These are phyloP conservation scores for Trametes punicea DNA, from an alignment of 768 basidiomycete genomes.

Conservation along the genomic window DNA sequence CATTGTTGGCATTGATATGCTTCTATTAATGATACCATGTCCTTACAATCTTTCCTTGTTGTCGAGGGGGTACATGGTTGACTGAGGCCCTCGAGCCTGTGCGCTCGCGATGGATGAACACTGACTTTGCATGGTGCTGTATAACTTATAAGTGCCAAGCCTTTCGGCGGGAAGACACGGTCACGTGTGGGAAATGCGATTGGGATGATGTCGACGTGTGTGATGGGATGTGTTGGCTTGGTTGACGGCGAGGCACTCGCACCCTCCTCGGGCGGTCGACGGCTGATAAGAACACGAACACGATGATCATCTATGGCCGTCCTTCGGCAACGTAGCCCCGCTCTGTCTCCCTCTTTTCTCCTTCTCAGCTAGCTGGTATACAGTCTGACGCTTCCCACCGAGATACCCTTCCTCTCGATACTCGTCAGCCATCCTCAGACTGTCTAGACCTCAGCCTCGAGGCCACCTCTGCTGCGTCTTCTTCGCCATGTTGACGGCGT, in stretches of 20 bases:
- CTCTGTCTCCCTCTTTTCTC: neutral
- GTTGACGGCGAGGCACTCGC: neutral
- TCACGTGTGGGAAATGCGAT: conserved; percentile 4
- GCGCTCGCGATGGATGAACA: no score
- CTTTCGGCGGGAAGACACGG: neutral
- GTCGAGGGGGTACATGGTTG: no score
- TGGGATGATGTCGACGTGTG: conserved; percentile 2
- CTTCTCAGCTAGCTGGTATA: neutral
- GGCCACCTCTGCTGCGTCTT: neutral
- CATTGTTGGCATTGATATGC: no score
- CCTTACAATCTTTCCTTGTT: neutral
- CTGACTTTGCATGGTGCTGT: neutral
- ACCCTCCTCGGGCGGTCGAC: neutral
- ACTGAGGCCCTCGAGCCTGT: no score
- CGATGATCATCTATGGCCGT: neutral
- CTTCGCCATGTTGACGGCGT: conserved; percentile 13
- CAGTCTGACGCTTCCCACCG: neutral
- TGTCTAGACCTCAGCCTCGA: neutral
- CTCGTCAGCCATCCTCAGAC: neutral
- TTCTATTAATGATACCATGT: neutral
- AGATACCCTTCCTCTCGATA: neutral
- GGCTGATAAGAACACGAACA: neutral
- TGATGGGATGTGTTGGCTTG: conserved; percentile 1
- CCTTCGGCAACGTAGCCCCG: neutral
- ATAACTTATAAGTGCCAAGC: neutral